Evolutionary conservation across 139 green algal species (phyloP).

Genomic region (Tetratostichococcus sp.): DNA sequence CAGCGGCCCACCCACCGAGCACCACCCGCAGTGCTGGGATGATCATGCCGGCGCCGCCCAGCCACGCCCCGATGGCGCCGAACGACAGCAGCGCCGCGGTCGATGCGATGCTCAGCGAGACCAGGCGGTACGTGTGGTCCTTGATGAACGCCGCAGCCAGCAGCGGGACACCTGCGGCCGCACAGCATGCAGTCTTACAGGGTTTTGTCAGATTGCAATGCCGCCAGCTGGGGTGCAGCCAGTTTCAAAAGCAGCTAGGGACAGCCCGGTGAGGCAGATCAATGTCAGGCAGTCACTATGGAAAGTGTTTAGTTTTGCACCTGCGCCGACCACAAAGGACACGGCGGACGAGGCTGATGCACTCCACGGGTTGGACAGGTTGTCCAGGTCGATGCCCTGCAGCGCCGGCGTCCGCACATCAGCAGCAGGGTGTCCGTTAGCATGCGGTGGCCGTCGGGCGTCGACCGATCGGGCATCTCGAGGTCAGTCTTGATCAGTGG

Average conservation of each 20-base stretch:
- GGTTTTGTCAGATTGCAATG: no score
- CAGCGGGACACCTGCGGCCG: slow-evolving; percentile 57
- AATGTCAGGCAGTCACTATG: no score
- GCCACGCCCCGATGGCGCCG: slow-evolving; percentile 54
- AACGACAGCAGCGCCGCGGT: slow-evolving; percentile 40
- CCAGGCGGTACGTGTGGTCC: slow-evolving; percentile 30
- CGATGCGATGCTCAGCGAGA: slow-evolving; percentile 27
- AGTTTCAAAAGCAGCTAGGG: no score
- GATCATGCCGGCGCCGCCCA: slow-evolving; percentile 57
- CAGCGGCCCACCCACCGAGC: slow-evolving; percentile 75
- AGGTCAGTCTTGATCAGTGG: no score
- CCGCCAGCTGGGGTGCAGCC: no score
- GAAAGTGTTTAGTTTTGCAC: no score
- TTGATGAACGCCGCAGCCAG: slow-evolving; percentile 57
- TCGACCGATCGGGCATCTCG: no score
- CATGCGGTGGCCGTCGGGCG: no score
- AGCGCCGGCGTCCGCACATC: no score
- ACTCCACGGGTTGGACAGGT: slow-evolving; percentile 73
- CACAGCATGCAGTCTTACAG: no score
- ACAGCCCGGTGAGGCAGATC: no score
- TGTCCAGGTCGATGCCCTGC: slow-evolving; percentile 82
- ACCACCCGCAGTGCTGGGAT: slow-evolving; percentile 58
- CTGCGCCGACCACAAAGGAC: not conserved
- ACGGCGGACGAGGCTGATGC: not conserved
- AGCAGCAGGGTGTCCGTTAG: no score